Percentiles rank a stretch among this genome's conserved stretches.
Conservation (phyloP, 352 stramenopile species). For the Aphanomyces stellatus region DNA sequence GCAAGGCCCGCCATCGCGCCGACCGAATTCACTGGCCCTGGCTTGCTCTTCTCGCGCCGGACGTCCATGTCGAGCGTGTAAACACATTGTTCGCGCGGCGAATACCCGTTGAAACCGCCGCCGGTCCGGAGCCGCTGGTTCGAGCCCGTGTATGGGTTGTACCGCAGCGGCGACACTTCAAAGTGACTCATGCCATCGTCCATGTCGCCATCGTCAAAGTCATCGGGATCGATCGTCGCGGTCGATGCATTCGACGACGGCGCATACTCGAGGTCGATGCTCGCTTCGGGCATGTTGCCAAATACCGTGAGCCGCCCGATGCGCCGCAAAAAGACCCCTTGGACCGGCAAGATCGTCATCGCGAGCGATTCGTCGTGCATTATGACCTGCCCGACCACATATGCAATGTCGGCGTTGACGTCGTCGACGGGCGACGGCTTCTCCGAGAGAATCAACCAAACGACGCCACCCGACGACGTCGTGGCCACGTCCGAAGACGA, state of each 20-base stretch:
- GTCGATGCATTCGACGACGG: conserved; percentile 25
- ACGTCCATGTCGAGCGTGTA: conserved; percentile 66
- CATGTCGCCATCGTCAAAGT: conserved; percentile 19
- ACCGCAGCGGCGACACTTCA: conserved; percentile 70
- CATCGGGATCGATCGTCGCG: conserved; percentile 4
- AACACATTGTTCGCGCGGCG: conserved; percentile 75
- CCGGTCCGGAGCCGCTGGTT: conserved; percentile 54
- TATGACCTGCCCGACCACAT: conserved; percentile 71
- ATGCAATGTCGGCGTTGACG: conserved; percentile 53
- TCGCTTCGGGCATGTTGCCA: conserved; percentile 72
- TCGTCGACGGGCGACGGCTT: conserved; percentile 62
- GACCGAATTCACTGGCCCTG: conserved; percentile 33
- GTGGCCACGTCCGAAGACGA: conserved; percentile 62
- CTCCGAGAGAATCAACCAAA: conserved; percentile 78
- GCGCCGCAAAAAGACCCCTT: conserved; percentile 69
- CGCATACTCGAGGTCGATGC: conserved; percentile 66
- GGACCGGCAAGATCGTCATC: conserved; percentile 70
- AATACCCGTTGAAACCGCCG: conserved; percentile 27
- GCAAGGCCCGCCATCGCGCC: conserved; percentile 37
- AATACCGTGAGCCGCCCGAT: conserved; percentile 70
- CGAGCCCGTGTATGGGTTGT: conserved; percentile 25
- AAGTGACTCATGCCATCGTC: conserved; percentile 58
- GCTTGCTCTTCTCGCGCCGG: conserved; percentile 25
- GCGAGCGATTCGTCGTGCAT: conserved; percentile 78
- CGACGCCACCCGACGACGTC: conserved; percentile 29